These are phyloP conservation scores for Geranomyces michiganensis DNA, from an alignment of 192 early-diverging fungal genomes.

Conservation along the genomic window DNA sequence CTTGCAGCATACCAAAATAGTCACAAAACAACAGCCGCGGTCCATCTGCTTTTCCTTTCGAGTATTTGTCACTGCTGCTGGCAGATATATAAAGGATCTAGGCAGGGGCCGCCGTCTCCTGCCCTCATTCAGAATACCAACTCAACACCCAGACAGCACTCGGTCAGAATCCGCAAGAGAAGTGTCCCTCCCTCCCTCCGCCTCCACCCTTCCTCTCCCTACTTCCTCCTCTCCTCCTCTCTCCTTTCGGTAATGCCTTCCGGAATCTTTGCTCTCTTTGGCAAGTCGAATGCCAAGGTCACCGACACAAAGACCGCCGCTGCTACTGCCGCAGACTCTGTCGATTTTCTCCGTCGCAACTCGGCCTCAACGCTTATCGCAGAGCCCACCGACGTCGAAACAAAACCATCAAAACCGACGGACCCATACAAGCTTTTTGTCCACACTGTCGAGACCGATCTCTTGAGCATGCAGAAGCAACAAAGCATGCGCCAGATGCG, in stretches of 20 bases:
- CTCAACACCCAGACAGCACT: too few relatives aligned
- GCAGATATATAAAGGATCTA: too few relatives aligned
- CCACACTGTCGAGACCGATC: constrained; percentile 11
- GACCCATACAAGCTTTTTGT: constrained; percentile 22
- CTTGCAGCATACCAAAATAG: too few relatives aligned
- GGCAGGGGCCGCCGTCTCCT: too few relatives aligned
- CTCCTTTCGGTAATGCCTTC: too few relatives aligned
- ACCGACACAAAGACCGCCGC: neutral
- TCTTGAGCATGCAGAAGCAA: constrained; percentile 7
- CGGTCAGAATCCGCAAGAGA: too few relatives aligned
- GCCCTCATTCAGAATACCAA: too few relatives aligned
- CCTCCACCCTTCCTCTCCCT: neutral
- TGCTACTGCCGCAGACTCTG: constrained; percentile 1
- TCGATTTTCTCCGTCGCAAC: constrained; percentile 24
- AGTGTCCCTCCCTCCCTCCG: neutral
- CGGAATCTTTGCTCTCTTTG: constrained; percentile 30
- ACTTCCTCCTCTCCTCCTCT: too few relatives aligned
- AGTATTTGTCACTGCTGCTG: too few relatives aligned
- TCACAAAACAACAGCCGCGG: too few relatives aligned
- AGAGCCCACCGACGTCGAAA: neutral
- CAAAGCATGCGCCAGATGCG: constrained; percentile 8
- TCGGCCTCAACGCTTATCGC: constrained; percentile 20
- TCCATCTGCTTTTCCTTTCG: too few relatives aligned
- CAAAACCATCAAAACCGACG: neutral
- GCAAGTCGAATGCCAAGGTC: neutral